Base-by-base conservation (phyloP, 768 basidiomycete species). In the Leccinum aurantiacum region DNA sequence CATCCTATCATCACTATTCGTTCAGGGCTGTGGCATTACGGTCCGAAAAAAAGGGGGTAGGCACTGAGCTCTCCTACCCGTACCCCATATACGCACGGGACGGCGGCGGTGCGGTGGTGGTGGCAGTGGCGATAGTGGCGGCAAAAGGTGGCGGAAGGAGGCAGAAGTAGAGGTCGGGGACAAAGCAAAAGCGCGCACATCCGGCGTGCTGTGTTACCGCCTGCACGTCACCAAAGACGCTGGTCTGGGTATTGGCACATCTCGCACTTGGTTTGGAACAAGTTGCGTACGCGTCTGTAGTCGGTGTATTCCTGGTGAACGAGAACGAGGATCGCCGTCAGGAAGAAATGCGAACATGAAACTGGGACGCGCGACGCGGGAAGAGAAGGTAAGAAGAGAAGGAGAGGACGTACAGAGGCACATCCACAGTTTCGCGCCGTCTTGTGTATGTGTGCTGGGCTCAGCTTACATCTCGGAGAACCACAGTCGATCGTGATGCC, bases 181-280 rank as follows among this genome's bases (percentile, higher is more conserved):
- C 25, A 25, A 31, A 14, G n/a, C 14, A 27, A 17, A 15, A 62
- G 62, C 53, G 58, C 41, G 47, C 57, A 46, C 1, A 9, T 17
- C 17, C 64, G 31, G 31, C 13, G n/a, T 19, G 31, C 25, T 19
- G 33, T 29, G 35, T 19, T 27, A 29, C 14, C 53, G 53, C 53
- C 41, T 25, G 6, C 44, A n/a, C 24, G 17, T 62, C 67, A 69
- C 68, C 67, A 66, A 24, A 44, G 59, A 29, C 59, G 63, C n/a
- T 57, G 65, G 41, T 77, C 73, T 54, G 70, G 70, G n/a, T 48
- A 69, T 62, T 76, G 78, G 75, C 88, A 89, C 1, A 52, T 63
- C 5, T 87, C 87, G 74, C 88, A 89, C 58, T 81, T 76, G 59
- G 80, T 80, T 65, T 87, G 87, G 65, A 90, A 86, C 71, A 89